Base-by-base conservation (phyloP, 768 basidiomycete genomes). In the Panellus pusillus region DNA sequence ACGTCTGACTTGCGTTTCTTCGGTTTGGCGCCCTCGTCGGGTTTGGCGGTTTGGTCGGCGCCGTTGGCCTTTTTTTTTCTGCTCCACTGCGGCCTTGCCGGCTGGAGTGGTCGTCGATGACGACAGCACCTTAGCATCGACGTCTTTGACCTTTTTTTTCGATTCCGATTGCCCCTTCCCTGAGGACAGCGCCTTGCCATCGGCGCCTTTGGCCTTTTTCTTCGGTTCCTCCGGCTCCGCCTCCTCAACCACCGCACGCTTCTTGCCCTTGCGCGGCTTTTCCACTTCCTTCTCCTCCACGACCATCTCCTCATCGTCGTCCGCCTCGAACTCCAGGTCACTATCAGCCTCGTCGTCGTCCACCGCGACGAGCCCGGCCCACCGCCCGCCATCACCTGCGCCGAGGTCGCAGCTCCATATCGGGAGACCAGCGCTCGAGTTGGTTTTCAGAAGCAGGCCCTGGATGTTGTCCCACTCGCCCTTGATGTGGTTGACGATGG, bases 391-490 rank as follows among this genome's bases (percentile, higher is more conserved):
- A 41, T 79, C 78, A 3, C 65, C 71, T 12, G 73, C 79, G 28
- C 84, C 83, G n/a, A 97, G 77, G 6, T 78, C 73, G 67, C 88
- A 91, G 18, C 76, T 81, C 93, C 94, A 99, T 65, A 99, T 85
- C 5, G 97, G 97, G n/a, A 99, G 71, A 60, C 87, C 83, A 31
- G 85, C 76, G 47, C 89, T 91, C 11, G 81, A 82, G 60, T 84
- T 90, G 1, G 93, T 96, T 72, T 98, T 98, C 73, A 99, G 83
- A 60, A 91, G 80, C 17, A 99, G 69, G 52, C 83, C 86, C 64
- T 95, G 92, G 47, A 98, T 76, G 69, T 98, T 97, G 48, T 88
- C 86, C 94, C 95, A 98, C 24, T 83, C 85, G 43, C 83, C 88
- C 52, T 83, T 83, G 64, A 98, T 81, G 44, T 78, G 77, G 51